Evolutionary conservation across 1,139 yeast species (phyloP).

Genomic region (Hansenula lynferdii): DNA sequence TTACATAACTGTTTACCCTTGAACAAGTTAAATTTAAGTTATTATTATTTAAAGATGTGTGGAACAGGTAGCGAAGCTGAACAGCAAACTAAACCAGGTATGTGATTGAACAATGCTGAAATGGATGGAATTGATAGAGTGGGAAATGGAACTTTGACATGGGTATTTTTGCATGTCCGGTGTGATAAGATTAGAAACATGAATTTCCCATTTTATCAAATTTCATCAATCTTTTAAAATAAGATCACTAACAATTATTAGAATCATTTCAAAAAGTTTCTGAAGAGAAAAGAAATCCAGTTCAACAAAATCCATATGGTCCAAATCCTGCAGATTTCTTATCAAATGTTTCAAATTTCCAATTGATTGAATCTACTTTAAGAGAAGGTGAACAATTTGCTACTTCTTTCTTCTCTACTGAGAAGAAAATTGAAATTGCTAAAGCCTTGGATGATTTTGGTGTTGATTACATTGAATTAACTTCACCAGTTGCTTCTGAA

Average conservation of each 20-base stretch:
- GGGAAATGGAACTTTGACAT: too few species aligned
- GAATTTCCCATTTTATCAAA: too few species aligned
- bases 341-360: constrained; percentile 85
- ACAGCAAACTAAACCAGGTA: too few species aligned
- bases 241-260: not conserved
- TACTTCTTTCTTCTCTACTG: constrained; percentile 92
- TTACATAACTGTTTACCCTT: too few species aligned
- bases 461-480: constrained; percentile 94
- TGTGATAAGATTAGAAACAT: too few species aligned
- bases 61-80: too few species aligned
- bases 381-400: constrained; percentile 99
- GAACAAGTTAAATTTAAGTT: too few species aligned
- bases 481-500: constrained; percentile 97
- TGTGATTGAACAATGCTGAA: too few species aligned
- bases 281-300: constrained; percentile 34
- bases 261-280: constrained; percentile 40
- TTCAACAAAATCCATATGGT: constrained; percentile 74
- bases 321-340: constrained; percentile 92
- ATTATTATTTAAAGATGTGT: too few species aligned
- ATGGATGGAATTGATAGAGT: too few species aligned
- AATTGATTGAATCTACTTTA: constrained; percentile 90
- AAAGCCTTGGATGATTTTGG: constrained; percentile 97
- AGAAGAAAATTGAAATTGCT: constrained; percentile 95
- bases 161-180: too few species aligned
- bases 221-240: too few species aligned